A percentile compares a stretch with the other conserved stretches of the same genome.
Evolutionary conservation across 306 rosid genomes (phyloP).

Genomic region (Lithocarpus polystachyus): DNA sequence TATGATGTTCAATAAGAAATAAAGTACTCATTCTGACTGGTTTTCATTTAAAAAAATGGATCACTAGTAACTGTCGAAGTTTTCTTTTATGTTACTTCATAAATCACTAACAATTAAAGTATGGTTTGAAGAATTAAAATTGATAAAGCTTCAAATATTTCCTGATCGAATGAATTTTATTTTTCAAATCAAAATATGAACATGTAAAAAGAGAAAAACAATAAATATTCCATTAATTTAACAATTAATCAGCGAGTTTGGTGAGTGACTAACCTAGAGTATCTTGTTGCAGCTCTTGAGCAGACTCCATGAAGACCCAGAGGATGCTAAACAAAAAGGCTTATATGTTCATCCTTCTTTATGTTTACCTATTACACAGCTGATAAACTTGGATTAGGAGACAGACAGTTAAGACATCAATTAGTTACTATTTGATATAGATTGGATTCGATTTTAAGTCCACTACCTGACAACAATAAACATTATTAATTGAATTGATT

Average conservation of each 20-base stretch:
- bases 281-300: constrained; percentile 41
- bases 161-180: not conserved
- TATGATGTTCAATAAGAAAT: too few relatives aligned
- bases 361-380: too few relatives aligned
- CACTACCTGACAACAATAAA: too few relatives aligned
- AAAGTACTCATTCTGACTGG: too few relatives aligned
- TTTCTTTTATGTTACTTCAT: too few relatives aligned
- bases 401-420: too few relatives aligned
- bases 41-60: too few relatives aligned
- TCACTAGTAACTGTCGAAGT: not conserved
- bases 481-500: too few relatives aligned
- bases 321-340: not conserved
- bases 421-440: too few relatives aligned
- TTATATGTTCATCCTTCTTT: not conserved
- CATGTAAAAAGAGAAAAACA: too few relatives aligned
- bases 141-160: not conserved
- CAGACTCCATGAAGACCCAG: constrained; percentile 33
- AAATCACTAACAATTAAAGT: not conserved
- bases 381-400: too few relatives aligned
- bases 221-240: not conserved
- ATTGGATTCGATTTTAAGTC: too few relatives aligned
- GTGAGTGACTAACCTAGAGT: constrained; percentile 36
- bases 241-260: not conserved
- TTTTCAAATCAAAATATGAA: not conserved
- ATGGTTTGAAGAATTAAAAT: not conserved